Evolutionary conservation across 2,329 filamentous ascomycete species (phyloP).

Genomic region (Coleophoma crateriformis): DNA sequence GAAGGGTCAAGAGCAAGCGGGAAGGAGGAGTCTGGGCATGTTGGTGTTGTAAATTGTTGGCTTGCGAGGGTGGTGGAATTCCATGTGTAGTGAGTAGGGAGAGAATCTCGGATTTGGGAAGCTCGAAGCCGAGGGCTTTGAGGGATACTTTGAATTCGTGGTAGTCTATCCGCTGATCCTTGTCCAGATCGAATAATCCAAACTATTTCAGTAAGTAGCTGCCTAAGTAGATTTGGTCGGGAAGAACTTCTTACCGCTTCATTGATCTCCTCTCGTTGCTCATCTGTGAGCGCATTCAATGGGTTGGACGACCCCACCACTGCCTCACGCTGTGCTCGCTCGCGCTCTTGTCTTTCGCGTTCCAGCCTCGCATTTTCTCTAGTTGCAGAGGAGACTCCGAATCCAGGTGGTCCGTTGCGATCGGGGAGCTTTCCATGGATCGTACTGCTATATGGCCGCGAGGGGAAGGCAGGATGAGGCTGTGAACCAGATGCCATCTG

Average conservation of each 20-base stretch:
- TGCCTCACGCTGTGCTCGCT: constrained; percentile 16
- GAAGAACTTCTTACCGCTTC: constrained; percentile 65
- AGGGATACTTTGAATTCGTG: constrained; percentile 97
- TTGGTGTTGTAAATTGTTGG: constrained; percentile 23
- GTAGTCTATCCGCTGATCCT: constrained; percentile 90
- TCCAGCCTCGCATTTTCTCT: constrained; percentile 33
- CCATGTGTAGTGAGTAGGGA: constrained; percentile 77
- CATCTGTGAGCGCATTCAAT: constrained; percentile 60
- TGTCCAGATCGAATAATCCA: constrained; percentile 92
- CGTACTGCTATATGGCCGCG: constrained; percentile 23
- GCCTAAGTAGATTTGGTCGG: not conserved
- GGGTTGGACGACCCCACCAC: constrained; percentile 10
- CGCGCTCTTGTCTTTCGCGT: constrained; percentile 28
- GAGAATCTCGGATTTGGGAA: constrained; percentile 81
- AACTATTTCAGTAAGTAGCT: constrained; percentile 50
- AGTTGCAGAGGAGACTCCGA: constrained; percentile 28
- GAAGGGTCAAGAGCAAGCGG: constrained; percentile 62
- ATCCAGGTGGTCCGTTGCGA: constrained; percentile 29
- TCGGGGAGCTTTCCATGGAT: constrained; percentile 48
- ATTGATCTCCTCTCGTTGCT: constrained; percentile 88
- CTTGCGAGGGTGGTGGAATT: constrained; percentile 56
- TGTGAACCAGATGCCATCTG: constrained; percentile 37
- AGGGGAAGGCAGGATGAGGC: constrained; percentile 46
- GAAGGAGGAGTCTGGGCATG: constrained; percentile 30
- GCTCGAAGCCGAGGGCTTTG: constrained; percentile 89